phyloP scores from a whole-genome alignment of 2,329 filamentous ascomycete genomes.

The Elsinoe fawcettii region DNA sequence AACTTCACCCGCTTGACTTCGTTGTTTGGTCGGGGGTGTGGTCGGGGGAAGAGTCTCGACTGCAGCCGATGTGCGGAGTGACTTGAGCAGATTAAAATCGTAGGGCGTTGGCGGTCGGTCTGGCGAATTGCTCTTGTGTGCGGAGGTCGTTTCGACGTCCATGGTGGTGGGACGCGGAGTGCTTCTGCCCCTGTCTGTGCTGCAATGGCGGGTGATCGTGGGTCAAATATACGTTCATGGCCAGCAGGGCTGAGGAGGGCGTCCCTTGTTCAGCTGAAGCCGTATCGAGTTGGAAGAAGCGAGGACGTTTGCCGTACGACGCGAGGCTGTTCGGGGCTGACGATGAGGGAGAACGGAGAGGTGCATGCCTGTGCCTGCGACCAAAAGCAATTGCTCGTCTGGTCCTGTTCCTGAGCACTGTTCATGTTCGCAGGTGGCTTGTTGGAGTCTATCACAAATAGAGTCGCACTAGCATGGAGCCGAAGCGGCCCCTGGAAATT shows the following conservation, averaged over 20 bases:
- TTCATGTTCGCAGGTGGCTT: neutral
- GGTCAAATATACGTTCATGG: conserved; percentile 14
- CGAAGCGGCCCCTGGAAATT: conserved; percentile 12
- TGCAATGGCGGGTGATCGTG: conserved; percentile 5
- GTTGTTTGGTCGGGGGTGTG: neutral
- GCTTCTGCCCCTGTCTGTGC: conserved; percentile 15
- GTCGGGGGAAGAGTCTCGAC: neutral
- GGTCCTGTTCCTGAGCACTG: conserved; percentile 10
- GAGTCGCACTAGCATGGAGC: conserved; percentile 12
- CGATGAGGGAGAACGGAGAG: neutral
- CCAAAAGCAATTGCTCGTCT: conserved; percentile 10
- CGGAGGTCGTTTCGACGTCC: conserved; percentile 9
- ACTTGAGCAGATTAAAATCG: conserved; percentile 15
- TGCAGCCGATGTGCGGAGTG: conserved; percentile 2
- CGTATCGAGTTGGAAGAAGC: neutral
- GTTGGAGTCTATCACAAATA: conserved; percentile 11
- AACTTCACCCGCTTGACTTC: neutral
- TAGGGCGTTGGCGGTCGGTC: conserved; percentile 14
- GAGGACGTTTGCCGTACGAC: neutral
- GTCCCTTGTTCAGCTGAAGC: neutral
- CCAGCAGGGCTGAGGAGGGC: conserved; percentile 10
- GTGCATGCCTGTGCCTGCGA: neutral
- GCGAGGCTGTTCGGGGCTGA: conserved; percentile 5
- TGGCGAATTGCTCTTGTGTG: neutral
- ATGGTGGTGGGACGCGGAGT: conserved; percentile 1